Conservation (phyloP, 2,329 filamentous ascomycete species). For the Nannizziopsis barbatae region DNA sequence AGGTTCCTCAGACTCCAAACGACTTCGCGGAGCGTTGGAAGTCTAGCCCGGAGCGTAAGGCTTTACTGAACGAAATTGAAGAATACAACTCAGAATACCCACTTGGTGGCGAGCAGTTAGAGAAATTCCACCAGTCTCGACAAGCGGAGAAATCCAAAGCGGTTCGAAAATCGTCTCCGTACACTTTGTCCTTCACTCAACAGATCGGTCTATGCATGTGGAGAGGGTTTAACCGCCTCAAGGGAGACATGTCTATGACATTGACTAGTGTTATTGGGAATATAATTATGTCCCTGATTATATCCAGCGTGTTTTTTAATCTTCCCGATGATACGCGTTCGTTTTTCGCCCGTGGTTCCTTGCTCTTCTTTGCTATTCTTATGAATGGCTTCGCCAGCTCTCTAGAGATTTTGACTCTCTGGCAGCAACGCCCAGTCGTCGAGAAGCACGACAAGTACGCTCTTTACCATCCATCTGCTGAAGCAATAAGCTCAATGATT, state of each 20-base stretch:
- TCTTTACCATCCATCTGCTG: constrained; percentile 78
- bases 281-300: constrained; percentile 62
- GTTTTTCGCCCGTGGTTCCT: constrained; percentile 67
- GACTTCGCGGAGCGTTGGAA: constrained; percentile 54
- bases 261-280: constrained; percentile 58
- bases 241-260: constrained; percentile 64
- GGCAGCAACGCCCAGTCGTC: constrained; percentile 80
- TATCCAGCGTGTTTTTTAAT: constrained; percentile 73
- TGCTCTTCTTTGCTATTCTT: constrained; percentile 79
- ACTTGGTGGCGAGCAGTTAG: constrained; percentile 20
- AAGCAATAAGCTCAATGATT: constrained; percentile 63
- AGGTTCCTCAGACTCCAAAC: constrained; percentile 56
- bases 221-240: constrained; percentile 67
- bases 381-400: constrained; percentile 76
- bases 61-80: constrained; percentile 35
- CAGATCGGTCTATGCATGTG: constrained; percentile 70
- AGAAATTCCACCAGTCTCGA: constrained; percentile 23
- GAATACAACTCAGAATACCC: constrained; percentile 35
- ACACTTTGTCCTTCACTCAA: constrained; percentile 64
- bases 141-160: constrained; percentile 35
- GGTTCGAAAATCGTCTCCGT: constrained; percentile 60
- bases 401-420: constrained; percentile 71
- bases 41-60: constrained; percentile 39
- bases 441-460: constrained; percentile 83
- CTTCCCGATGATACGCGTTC: constrained; percentile 52